Base-by-base conservation (phyloP, 2,329 filamentous ascomycete genomes). In the Elsinoe arachidis region DNA sequence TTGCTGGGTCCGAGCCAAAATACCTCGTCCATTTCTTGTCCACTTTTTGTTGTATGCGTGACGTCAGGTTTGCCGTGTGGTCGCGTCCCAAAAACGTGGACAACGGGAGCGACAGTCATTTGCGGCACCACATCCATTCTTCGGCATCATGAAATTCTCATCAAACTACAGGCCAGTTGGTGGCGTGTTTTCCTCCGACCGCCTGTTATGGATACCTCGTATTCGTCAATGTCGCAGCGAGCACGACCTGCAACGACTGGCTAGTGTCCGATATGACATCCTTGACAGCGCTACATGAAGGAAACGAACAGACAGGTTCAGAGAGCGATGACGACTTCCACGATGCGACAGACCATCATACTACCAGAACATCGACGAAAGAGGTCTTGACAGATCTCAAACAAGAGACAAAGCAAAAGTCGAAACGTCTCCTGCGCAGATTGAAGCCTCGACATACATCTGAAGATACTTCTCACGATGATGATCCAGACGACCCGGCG, bases 331-430 rank as follows among this genome's bases (percentile, higher is more conserved):
- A 51, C 23, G 33, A 11, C 14, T 53, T 53, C 14, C 17, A 53
- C 33, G 33, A 38, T 38, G 15, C 49, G 19, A 14, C 33, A 53
- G 49, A 53, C 10, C 30, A 38, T 37, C 7, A n/a, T 14, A 19
- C 30, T 10, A 23, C 55, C 23, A 23, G 34, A n/a, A 26, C 10
- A 6, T 58, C 55, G n/a, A 57, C 52, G 15, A 56, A 55, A 21
- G 39, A 58, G 47, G 58, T 49, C 10, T 35, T 61, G 11, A 57
- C 53, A 46, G 41, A 49, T 33, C 34, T 61, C 49, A 59, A 57
- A 34, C 44, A 55, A 19, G 46, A 51, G 14, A 51, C 58, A 21
- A 62, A 62, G 46, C 37, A 54, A 23, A 61, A 60, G 58, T 58
- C 60, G 9, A 62, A 61, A 46, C 55, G 46, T 21, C 12, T 61